Evolutionary conservation across 2,329 filamentous ascomycete species (phyloP), one percentile per base, ranked within the genome.

Genomic region (Colletotrichum shisoi): DNA sequence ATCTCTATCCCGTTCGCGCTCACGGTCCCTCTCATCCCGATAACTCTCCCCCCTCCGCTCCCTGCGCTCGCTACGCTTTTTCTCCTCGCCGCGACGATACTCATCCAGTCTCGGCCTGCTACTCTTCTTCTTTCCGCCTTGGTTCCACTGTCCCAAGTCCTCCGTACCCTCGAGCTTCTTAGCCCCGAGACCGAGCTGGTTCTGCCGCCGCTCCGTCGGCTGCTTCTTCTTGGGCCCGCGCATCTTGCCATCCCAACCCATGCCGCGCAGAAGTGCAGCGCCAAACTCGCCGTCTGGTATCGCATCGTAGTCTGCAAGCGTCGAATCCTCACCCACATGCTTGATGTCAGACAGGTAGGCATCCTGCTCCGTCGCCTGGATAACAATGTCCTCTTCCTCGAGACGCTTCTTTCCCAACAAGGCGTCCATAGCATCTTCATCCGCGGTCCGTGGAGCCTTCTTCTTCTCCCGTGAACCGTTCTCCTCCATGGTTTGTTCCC

Each of bases 201-300:
- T 93, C 17, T 93, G 90, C 57, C 94, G 87, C 58, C 89, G 85
- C 74, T 91, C 89, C 15, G 89, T 83, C 69, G 87, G 89, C 42
- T 88, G 83, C 71, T 91, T 91, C 6, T 80, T 76, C 52, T 79
- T 83, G 3, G 81, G 77, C 2, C 83, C 84, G 53, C 82, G 79
- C 69, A 84, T 81, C 62, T 88, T 85, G 77, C 79, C 90, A 82
- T 97, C 93, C 94, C 94, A 97, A 9, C 95, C 95, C 91, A 98
- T 97, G 11, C 94, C 93, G 39, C 94, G 88, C 42, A 99, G 84
- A 70, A 98, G 83, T 0, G 94, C 93, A 19, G 93, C 91, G 8
- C 95, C 95, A 71, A 98, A 99, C 72, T 97, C 93, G 72, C 97
- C 94, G 17, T 98, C 93, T 0, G 95, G 94, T 69, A 97, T 90